A percentile compares a stretch with the other conserved stretches of the same genome.
phyloP scores from a whole-genome alignment of 257 asterid species.

The Capsicum chinense region DNA sequence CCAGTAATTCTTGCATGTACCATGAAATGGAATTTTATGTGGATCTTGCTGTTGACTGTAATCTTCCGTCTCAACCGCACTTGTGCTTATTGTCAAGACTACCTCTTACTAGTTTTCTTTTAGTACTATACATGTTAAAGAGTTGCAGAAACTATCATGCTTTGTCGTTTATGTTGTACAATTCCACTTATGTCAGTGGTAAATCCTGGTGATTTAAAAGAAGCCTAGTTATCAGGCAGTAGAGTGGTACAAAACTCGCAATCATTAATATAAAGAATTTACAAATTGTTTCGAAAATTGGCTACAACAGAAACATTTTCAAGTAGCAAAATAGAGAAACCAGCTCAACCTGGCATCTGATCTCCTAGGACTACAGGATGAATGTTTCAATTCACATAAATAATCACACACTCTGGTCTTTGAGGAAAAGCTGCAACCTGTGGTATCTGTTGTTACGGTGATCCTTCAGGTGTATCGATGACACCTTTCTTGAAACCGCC shows the following conservation, averaged over 20 bases:
- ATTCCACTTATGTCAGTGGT: not conserved
- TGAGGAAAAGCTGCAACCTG: slow-evolving; percentile 44
- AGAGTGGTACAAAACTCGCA: not conserved
- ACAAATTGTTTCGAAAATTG: slow-evolving; percentile 6
- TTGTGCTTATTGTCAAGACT: not conserved
- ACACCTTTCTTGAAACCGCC: slow-evolving; percentile 60
- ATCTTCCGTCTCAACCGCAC: not conserved
- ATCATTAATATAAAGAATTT: not conserved
- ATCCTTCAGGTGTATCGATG: slow-evolving; percentile 41
- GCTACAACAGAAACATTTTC: not conserved
- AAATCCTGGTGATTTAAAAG: not conserved
- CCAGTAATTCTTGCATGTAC: slow-evolving; percentile 14
- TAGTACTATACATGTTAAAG: not conserved
- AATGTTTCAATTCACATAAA: not conserved
- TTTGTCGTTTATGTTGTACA: not conserved
- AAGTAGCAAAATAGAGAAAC: not conserved
- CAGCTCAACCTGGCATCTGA: slow-evolving; percentile 5
- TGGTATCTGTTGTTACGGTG: slow-evolving; percentile 65
- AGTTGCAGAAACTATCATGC: not conserved
- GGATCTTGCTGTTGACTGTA: slow-evolving; percentile 14
- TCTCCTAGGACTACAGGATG: not conserved
- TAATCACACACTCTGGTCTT: not conserved
- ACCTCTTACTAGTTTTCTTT: not conserved
- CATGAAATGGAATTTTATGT: slow-evolving; percentile 11
- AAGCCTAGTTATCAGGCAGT: not conserved